Conservation (phyloP, 139 green algal species). For the Asterochloris sp. region DNA sequence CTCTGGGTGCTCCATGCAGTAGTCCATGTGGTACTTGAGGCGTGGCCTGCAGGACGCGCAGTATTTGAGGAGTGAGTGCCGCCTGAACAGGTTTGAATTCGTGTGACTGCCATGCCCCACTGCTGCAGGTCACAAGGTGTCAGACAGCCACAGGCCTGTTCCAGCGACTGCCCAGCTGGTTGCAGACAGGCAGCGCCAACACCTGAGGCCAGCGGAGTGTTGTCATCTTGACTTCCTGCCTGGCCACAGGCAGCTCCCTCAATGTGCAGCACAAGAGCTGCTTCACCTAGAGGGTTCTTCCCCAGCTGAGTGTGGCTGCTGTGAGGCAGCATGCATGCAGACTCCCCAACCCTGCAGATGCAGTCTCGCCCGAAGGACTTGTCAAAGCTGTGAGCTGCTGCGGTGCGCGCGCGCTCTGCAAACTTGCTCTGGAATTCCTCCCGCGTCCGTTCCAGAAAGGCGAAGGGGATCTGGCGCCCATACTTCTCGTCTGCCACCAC, state of each 20-base stretch:
- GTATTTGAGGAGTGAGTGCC: background rate
- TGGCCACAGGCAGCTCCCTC: no score
- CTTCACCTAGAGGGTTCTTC: background rate
- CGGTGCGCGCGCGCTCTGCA: constrained; percentile 56
- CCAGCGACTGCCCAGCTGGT: no score
- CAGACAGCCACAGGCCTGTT: no score
- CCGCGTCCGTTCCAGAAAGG: constrained; percentile 81
- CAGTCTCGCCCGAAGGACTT: constrained; percentile 66
- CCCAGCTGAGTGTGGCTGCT: background rate
- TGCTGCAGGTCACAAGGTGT: background rate
- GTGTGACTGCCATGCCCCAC: background rate
- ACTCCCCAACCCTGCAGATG: background rate
- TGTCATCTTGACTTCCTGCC: no score
- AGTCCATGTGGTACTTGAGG: constrained; percentile 93
- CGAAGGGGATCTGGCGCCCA: constrained; percentile 91
- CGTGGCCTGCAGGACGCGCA: constrained; percentile 50
- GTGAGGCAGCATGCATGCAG: background rate
- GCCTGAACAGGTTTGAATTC: background rate
- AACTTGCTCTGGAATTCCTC: constrained; percentile 71
- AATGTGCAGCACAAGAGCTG: no score
- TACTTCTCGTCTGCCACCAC: constrained; percentile 91
- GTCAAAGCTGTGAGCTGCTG: constrained; percentile 79
- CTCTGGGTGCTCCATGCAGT: constrained; percentile 88
- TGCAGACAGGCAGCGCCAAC: no score
- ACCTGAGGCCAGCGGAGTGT: no score